Base-by-base conservation (phyloP, 345 rosid species). In the Microcos paniculata region DNA sequence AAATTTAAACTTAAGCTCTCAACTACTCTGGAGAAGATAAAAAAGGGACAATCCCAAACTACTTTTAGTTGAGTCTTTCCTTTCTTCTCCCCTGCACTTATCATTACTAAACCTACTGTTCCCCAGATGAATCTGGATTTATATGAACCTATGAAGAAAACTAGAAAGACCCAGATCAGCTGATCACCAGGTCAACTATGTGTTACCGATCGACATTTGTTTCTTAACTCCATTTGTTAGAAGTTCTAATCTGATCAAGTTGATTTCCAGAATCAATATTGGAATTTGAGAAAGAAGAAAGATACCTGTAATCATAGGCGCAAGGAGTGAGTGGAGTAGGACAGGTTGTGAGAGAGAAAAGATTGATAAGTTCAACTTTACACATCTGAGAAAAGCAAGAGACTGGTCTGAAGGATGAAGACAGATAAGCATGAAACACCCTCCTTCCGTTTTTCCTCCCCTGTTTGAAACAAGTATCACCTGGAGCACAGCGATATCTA, bases 291-390 rank as follows among this genome's bases (percentile, higher is more conserved):
- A 1, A 30, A 30, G 71, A 13, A 45, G 19, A 63, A 12, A 15
- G 23, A 23, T 82, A 88, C 94, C 90, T 87, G 84, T 83, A 89
- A 71, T 89, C 90, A 35, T 84, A 90, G 43, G 90, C 77, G 68
- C 96, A 89, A 3, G 93, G 93, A 45, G 82, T 51, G 0, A 74
- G 58, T 38, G 92, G 89, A 14, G 76, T 75, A 40, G 90, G 90
- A 59, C 94, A 90, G 46, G 65, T 35, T 1, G 84, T 28, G 48
- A 90, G 87, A 24, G 91, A 86, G 87, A 88, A 88, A 53, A 87
- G 89, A 66, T 82, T 62, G 77, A 57, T 48, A 74, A 90, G 75
- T 61, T 86, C 91, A 69, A 81, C 78, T 55, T 76, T 86, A 76
- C 95, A 91, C 69, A 77, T 82, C 40, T 75, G 82, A 28, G 95